Base-by-base conservation (phyloP, 768 basidiomycete genomes). In the Lactarius hatsudake region DNA sequence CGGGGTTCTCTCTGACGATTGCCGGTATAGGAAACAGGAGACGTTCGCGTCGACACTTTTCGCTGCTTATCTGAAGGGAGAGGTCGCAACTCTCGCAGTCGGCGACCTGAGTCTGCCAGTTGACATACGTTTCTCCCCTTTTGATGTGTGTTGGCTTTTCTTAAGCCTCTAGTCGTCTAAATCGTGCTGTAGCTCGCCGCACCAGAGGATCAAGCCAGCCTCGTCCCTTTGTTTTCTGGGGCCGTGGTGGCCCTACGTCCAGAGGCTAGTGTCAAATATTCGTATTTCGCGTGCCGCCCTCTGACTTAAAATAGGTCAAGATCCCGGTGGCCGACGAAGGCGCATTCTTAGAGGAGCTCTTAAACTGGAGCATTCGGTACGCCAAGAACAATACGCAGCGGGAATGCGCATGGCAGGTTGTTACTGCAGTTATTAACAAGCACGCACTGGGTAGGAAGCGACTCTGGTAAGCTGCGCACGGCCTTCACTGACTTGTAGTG, bases 371-470 rank as follows among this genome's bases (percentile, higher is more conserved):
- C 48, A 76, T 91, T 26, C 72, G 77, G 7, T 71, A 75, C 13
- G 78, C 83, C 4, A 81, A 82, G 20, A 84, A 78, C 59, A 76
- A 79, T 54, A 70, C 82, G 0, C 89, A 91, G 73, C 79, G 80
- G 68, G 81, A 82, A 36, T 82, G 86, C 32, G 84, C 82, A 2
- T 80, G 84, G 72, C 83, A 87, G 45, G 72, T 87, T 3, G 74
- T 93, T 20, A 82, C 88, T 1, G 83, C 88, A 0, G 77, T 91
- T n/a, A 76, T 94, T 32, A 97, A 98, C 75, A 93, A 94, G 75
- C 84, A 87, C 43, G 79, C 81, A 12, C 82, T 87, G 48, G 87
- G 95, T 94, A 58, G 69, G 82, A 26, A 4, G 32, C 23, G 3
- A 28, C 12, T 60, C 2, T 43, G 38, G 61, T 63, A 38, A 26